A percentile compares a stretch with the other conserved stretches of the same genome.
Evolutionary conservation across 164 flowering plant genomes (phyloP).

Genomic region (Stephania cephalantha): DNA sequence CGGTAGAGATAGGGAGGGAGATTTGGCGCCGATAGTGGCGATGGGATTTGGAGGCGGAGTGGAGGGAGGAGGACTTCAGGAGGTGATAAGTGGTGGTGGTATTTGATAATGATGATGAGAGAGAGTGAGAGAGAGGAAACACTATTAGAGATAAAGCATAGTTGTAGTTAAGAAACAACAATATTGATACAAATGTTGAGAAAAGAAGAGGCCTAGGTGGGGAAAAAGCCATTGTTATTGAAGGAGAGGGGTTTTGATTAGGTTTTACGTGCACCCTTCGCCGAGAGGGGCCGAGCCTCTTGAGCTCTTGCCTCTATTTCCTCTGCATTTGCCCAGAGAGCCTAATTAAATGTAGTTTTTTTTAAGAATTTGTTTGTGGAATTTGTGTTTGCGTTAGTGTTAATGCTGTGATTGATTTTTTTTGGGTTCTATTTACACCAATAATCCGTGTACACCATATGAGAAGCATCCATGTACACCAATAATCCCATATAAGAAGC

Average conservation of each 20-base stretch:
- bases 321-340: no score
- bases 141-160: constrained; percentile 21
- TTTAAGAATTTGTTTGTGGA: no score
- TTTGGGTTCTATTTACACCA: no score
- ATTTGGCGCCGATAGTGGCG: constrained; percentile 40
- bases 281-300: no score
- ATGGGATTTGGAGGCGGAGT: constrained; percentile 51
- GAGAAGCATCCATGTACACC: no score
- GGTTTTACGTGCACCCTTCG: not conserved
- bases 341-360: no score
- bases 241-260: constrained; percentile 5
- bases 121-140: constrained; percentile 63
- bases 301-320: no score
- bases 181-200: not conserved
- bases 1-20: constrained; percentile 81
- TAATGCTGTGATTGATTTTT: no score
- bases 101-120: constrained; percentile 37
- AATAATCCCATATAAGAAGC: no score
- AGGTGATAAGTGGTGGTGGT: constrained; percentile 35
- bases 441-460: no score
- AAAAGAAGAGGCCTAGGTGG: constrained; percentile 8
- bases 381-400: no score
- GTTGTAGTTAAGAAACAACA: not conserved
- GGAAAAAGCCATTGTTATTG: constrained; percentile 25
- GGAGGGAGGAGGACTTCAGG: constrained; percentile 63